Conservation (phyloP, 805 yeast genomes). For the Pichia californica region DNA sequence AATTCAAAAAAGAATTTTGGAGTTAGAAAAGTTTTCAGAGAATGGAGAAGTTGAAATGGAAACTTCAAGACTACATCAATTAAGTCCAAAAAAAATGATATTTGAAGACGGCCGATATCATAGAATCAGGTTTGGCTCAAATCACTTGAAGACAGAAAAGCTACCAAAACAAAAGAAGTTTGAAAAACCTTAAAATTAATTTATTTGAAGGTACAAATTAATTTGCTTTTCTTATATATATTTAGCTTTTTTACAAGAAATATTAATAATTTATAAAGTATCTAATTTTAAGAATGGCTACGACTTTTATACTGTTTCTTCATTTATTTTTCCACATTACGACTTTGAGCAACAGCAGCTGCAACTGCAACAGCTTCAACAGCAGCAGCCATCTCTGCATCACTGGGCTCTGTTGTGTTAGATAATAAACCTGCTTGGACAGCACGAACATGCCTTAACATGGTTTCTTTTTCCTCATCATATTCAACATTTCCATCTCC, state of each 20-base stretch:
- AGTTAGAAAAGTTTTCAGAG: neutral
- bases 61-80: neutral
- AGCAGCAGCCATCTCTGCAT: slow-evolving; percentile 13
- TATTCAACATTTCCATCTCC: slow-evolving; percentile 5
- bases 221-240: no score
- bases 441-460: slow-evolving; percentile 8
- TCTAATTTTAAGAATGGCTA: no score
- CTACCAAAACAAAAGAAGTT: neutral
- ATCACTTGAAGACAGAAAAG: neutral
- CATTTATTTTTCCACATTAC: no score
- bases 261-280: no score
- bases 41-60: neutral
- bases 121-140: slow-evolving; percentile 5
- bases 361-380: slow-evolving; percentile 13
- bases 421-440: slow-evolving; percentile 6
- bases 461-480: slow-evolving; percentile 7
- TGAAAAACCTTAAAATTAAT: no score
- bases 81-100: neutral
- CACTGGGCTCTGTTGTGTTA: slow-evolving; percentile 2
- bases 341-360: slow-evolving; percentile 14
- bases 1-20: neutral
- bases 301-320: no score
- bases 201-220: no score
- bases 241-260: neutral
- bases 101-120: neutral